phyloP scores from a whole-genome alignment of 768 basidiomycete genomes.

The Mycena galericulata region DNA sequence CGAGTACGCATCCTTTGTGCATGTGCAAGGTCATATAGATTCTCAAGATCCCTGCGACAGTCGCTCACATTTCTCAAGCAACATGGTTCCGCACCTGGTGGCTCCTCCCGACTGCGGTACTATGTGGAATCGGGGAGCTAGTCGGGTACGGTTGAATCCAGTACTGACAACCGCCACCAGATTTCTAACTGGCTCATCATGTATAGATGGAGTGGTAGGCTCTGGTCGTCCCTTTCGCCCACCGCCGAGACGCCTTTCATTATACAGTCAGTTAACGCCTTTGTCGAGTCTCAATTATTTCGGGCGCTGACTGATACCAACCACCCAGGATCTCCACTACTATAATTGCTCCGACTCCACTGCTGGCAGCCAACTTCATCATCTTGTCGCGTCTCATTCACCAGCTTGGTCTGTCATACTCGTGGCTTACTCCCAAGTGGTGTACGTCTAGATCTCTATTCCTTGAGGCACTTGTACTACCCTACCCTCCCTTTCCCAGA shows the following conservation, averaged over 20 bases:
- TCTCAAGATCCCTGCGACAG: conserved; percentile 39
- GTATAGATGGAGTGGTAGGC: conserved; percentile 67
- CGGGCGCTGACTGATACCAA: not conserved
- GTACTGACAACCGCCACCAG: too few relatives aligned
- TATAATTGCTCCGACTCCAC: conserved; percentile 67
- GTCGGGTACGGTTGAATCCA: too few relatives aligned
- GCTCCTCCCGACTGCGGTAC: conserved; percentile 60
- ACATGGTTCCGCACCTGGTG: conserved; percentile 61
- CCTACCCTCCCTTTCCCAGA: conserved; percentile 20
- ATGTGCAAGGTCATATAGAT: not conserved
- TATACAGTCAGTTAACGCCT: conserved; percentile 53
- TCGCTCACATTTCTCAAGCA: conserved; percentile 59
- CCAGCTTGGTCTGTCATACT: conserved; percentile 59
- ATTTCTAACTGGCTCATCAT: too few relatives aligned
- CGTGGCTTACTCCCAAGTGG: conserved; percentile 56
- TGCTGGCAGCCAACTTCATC: conserved; percentile 68
- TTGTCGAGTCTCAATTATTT: too few relatives aligned
- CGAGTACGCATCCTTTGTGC: conserved; percentile 40
- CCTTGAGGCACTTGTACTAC: not conserved
- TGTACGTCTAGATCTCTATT: conserved; percentile 54
- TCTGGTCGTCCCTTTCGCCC: conserved; percentile 60
- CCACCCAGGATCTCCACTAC: conserved; percentile 52
- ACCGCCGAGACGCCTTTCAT: conserved; percentile 43
- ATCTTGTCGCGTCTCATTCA: conserved; percentile 60
- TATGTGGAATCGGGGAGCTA: conserved; percentile 62